phyloP scores from a whole-genome alignment of 768 basidiomycete species.

The Boletus huronensis region DNA sequence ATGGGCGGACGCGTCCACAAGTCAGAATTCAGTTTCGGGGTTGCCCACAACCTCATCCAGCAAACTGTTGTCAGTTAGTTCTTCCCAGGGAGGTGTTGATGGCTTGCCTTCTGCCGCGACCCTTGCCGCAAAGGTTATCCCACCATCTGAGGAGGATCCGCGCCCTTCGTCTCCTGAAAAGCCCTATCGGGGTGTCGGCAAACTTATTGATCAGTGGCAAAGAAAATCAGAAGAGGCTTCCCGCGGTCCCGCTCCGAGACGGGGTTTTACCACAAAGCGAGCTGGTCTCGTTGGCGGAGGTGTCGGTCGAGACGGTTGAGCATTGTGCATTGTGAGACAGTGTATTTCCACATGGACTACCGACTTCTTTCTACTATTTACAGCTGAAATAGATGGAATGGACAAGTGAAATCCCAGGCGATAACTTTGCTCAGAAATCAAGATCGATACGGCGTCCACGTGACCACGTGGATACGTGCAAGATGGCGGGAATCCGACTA shows the following conservation, averaged over 20 bases:
- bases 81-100: slow-evolving; percentile 23
- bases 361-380: slow-evolving; percentile 9
- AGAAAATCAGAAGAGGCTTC: slow-evolving; percentile 62
- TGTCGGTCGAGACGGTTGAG: slow-evolving; percentile 20
- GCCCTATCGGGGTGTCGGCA: slow-evolving; percentile 80
- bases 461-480: slow-evolving; percentile 1
- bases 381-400: slow-evolving; percentile 1
- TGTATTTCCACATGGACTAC: slow-evolving; percentile 8
- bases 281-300: slow-evolving; percentile 30
- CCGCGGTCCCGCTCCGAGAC: slow-evolving; percentile 34
- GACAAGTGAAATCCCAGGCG: background rate
- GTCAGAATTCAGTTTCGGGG: slow-evolving; percentile 20
- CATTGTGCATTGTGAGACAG: slow-evolving; percentile 3
- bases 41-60: slow-evolving; percentile 21
- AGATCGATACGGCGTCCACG: background rate
- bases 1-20: slow-evolving; percentile 7
- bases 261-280: slow-evolving; percentile 42
- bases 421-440: background rate
- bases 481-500: background rate
- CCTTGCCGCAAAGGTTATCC: slow-evolving; percentile 5
- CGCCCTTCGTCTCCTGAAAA: slow-evolving; percentile 69
- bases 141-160: slow-evolving; percentile 24
- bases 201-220: slow-evolving; percentile 86
- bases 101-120: slow-evolving; percentile 20
- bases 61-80: slow-evolving; percentile 14